A percentile compares a stretch with the other conserved stretches of the same genome.
These are phyloP conservation scores for Karstenula rhodostoma DNA, from an alignment of 2,329 filamentous ascomycete genomes.

Conservation along the genomic window DNA sequence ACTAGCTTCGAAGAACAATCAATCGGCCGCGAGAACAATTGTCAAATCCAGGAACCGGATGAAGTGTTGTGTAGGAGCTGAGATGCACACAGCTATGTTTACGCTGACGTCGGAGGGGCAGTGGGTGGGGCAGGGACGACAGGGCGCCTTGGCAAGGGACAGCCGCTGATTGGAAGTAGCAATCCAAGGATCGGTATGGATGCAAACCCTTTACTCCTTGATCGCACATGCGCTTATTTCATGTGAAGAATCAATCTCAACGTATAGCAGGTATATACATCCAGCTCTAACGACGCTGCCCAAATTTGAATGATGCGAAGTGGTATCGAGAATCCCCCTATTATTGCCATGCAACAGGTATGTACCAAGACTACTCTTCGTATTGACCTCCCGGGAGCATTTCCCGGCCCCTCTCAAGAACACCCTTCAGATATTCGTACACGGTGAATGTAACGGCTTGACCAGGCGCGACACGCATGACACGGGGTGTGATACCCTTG, in stretches of 20 bases:
- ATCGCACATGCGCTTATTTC: not conserved
- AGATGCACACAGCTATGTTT: conserved; percentile 24
- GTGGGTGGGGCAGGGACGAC: conserved; percentile 36
- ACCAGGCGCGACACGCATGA: conserved; percentile 96
- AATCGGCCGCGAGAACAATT: not conserved
- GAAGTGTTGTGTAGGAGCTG: not conserved
- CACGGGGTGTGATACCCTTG: conserved; percentile 96
- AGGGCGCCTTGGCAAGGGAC: conserved; percentile 22
- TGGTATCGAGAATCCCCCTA: conserved; percentile 1
- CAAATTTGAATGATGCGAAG: not conserved
- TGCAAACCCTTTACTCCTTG: conserved; percentile 2
- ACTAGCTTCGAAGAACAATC: not conserved
- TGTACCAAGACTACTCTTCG: conserved; percentile 54
- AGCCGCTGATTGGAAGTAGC: not conserved
- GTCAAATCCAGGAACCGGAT: not conserved
- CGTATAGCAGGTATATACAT: not conserved
- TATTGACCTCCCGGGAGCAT: conserved; percentile 57
- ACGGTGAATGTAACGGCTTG: conserved; percentile 79
- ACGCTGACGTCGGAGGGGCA: conserved; percentile 30
- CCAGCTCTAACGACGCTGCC: not conserved
- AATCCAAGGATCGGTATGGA: not conserved
- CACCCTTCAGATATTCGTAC: conserved; percentile 61
- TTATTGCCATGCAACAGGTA: not conserved
- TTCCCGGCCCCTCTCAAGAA: conserved; percentile 58
- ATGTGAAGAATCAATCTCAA: not conserved